Evolutionary conservation across 2,329 filamentous ascomycete genomes (phyloP).

Genomic region (Alternaria gaisen): DNA sequence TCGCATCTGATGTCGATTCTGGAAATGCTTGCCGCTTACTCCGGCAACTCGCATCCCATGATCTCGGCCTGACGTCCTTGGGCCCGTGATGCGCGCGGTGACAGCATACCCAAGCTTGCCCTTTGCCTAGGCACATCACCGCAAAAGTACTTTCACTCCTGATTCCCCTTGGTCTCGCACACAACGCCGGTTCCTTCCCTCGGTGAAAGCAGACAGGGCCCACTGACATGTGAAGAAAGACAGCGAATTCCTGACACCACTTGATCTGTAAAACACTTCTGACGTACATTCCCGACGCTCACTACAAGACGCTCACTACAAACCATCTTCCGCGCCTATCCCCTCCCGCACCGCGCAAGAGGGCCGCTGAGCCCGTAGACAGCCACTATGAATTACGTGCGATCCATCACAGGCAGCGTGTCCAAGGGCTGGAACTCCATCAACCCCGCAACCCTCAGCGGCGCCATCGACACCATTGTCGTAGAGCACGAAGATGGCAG

Average conservation of each 20-base stretch:
- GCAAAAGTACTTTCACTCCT: conserved; percentile 8
- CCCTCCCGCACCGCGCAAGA: conserved; percentile 5
- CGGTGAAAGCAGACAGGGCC: neutral
- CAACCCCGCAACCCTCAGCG: conserved; percentile 95
- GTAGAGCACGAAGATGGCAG: conserved; percentile 92
- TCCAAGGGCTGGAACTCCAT: conserved; percentile 99
- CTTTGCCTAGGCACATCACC: conserved; percentile 4
- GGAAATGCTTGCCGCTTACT: conserved; percentile 22
- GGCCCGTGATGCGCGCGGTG: conserved; percentile 20
- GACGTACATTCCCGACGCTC: conserved; percentile 7
- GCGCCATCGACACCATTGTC: conserved; percentile 98
- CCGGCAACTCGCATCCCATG: conserved; percentile 33
- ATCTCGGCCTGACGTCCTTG: conserved; percentile 24
- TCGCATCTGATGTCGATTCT: neutral
- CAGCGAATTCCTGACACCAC: neutral
- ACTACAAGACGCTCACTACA: neutral
- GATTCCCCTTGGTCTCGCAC: neutral
- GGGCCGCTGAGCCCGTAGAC: conserved; percentile 16
- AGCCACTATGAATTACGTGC: conserved; percentile 90
- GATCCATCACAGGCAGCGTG: conserved; percentile 92
- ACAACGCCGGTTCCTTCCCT: neutral
- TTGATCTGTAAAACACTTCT: conserved; percentile 6
- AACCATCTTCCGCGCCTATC: neutral
- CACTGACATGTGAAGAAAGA: conserved; percentile 22
- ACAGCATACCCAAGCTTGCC: conserved; percentile 13